A percentile compares a stretch with the other conserved stretches of the same genome.
Evolutionary conservation across 495 filamentous ascomycete genomes (phyloP).

Genomic region (Geoglossum glabrum): DNA sequence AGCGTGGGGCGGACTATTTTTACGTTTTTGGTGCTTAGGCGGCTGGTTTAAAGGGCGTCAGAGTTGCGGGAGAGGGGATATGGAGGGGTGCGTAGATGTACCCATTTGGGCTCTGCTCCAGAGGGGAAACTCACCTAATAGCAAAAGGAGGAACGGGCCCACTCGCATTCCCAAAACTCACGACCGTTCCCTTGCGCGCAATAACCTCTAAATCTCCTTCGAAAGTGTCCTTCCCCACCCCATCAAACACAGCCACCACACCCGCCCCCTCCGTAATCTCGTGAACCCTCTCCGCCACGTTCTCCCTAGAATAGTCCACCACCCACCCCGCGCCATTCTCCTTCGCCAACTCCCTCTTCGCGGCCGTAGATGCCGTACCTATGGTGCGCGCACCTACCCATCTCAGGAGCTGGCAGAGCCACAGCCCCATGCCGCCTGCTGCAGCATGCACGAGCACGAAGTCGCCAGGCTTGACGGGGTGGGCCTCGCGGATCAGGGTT

Average conservation of each 20-base stretch:
- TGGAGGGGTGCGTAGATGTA: not conserved
- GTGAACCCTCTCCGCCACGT: slow-evolving; percentile 41
- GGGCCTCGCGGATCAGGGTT: slow-evolving; percentile 58
- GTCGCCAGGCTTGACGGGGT: slow-evolving; percentile 52
- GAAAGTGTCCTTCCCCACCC: slow-evolving; percentile 75
- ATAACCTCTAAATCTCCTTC: slow-evolving; percentile 61
- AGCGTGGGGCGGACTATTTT: slow-evolving; percentile 59
- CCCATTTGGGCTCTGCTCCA: not conserved
- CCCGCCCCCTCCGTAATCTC: slow-evolving; percentile 54
- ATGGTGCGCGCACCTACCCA: slow-evolving; percentile 61
- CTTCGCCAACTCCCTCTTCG: slow-evolving; percentile 52
- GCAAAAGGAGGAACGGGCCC: slow-evolving; percentile 61
- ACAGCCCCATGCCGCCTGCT: slow-evolving; percentile 68
- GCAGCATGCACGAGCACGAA: slow-evolving; percentile 83
- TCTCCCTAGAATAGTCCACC: slow-evolving; percentile 50
- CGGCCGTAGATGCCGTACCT: slow-evolving; percentile 55
- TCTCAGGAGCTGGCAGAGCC: slow-evolving; percentile 56
- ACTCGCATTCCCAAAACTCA: slow-evolving; percentile 76
- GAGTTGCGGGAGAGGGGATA: not conserved
- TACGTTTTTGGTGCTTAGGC: slow-evolving; percentile 45
- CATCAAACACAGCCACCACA: slow-evolving; percentile 69
- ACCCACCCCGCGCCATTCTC: slow-evolving; percentile 48
- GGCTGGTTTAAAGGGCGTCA: not conserved
- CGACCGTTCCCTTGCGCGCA: slow-evolving; percentile 63
- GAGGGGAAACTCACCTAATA: slow-evolving; percentile 29